Conservation (phyloP, 257 asterid genomes). For the Lycium ferocissimum region DNA sequence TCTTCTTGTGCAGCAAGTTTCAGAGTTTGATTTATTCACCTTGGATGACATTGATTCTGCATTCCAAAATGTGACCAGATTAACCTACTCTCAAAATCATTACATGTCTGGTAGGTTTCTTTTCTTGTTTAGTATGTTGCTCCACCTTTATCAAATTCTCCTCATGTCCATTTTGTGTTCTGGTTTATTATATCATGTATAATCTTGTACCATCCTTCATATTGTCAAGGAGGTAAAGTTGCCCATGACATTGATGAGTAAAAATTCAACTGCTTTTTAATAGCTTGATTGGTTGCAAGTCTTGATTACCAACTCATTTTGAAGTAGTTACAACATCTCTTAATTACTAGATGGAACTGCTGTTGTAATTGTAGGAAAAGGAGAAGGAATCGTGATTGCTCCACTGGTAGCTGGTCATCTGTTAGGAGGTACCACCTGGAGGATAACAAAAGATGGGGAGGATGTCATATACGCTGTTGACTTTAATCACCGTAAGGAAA, state of each 20-base stretch:
- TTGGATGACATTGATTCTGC: slow-evolving; percentile 92
- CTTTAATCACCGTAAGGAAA: slow-evolving; percentile 97
- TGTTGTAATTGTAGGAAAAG: slow-evolving; percentile 62
- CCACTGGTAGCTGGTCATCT: slow-evolving; percentile 99
- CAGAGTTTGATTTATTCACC: slow-evolving; percentile 93
- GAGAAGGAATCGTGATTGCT: slow-evolving; percentile 99
- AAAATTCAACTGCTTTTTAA: not conserved
- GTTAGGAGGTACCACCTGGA: slow-evolving; percentile 95
- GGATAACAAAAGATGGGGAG: slow-evolving; percentile 97
- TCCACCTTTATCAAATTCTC: slow-evolving; percentile 26
- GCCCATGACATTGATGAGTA: not conserved
- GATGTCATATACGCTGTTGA: slow-evolving; percentile 98
- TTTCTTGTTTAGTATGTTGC: slow-evolving; percentile 28
- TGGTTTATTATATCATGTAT: not conserved
- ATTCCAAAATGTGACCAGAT: slow-evolving; percentile 81
- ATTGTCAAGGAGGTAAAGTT: slow-evolving; percentile 10
- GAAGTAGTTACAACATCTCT: not conserved
- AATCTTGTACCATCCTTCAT: slow-evolving; percentile 8
- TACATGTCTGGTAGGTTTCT: slow-evolving; percentile 77
- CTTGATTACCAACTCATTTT: not conserved
- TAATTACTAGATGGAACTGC: not conserved
- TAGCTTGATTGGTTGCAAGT: slow-evolving; percentile 19
- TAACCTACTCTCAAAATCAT: slow-evolving; percentile 93
- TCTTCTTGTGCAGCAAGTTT: slow-evolving; percentile 78
- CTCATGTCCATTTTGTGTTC: not conserved